Base-by-base conservation (phyloP, 768 basidiomycete species). In the Ramaria sp. region DNA sequence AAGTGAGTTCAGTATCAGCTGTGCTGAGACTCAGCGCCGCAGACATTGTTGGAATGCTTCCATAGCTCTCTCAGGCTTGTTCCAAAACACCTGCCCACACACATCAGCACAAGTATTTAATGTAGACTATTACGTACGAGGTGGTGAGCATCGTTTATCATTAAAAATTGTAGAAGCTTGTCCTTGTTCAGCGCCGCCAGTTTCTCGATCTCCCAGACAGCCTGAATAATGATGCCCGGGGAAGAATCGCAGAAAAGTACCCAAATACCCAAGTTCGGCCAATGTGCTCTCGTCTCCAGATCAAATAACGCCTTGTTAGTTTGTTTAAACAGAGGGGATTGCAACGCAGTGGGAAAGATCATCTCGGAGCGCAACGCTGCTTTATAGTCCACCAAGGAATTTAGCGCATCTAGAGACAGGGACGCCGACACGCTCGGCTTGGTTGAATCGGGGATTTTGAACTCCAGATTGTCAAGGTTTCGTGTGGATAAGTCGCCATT, bases 401-500 rank as follows among this genome's bases (percentile, higher is more conserved):
- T n/a, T n/a, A n/a, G n/a, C n/a, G n/a, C n/a, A n/a, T n/a, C n/a
- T n/a, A n/a, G n/a, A n/a, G n/a, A n/a, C n/a, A n/a, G n/a, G n/a
- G n/a, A n/a, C n/a, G 47, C 12, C 31, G 27, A 24, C 10, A 33
- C 46, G 10, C 30, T 19, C 15, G 27, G 46, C 13, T n/a, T 31
- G 7, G 20, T n/a, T 17, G 30, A 30, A 20, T 34, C 51, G 0
- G 68, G 64, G 9, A 68, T 7, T 20, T 68, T 62, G 57, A 63
- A 66, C 1, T 57, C 57, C 9, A 72, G 67, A 0, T 55, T 31
- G 58, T 65, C 60, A 2, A 60, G 55, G 57, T 68, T n/a, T n/a
- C n/a, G n/a, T n/a, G n/a, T n/a, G n/a, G n/a, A n/a, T n/a, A n/a
- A n/a, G n/a, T n/a, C n/a, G n/a, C n/a, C n/a, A n/a, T n/a, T n/a